Evolutionary conservation across 75 land plant species (phyloP), one percentile per base, ranked within the genome.

Genomic region (Chamaecyparis obtusa): DNA sequence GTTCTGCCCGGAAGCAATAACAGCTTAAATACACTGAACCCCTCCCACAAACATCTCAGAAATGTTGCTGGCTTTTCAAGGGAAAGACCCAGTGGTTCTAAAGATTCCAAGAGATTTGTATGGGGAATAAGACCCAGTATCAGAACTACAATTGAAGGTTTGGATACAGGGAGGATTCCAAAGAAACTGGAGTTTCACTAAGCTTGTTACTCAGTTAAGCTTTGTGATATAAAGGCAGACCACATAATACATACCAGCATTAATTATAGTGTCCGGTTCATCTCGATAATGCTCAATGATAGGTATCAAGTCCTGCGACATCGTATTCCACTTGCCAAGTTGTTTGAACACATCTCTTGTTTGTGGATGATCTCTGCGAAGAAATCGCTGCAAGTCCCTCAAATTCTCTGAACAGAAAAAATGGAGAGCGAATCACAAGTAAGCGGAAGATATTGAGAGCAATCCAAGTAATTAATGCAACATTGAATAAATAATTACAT

Each of bases 281-380:
- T 90, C 89, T 37, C 96, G 93, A 64, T 92, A 94, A n/a, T 88
- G 76, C 39, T 90, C 91, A 27, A 98, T 93, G 71, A 98, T 92
- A 6, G 99, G 99, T 19, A 98, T 88, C 88, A 98, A 87, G 87
- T 95, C 93, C 48, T 89, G 91, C 3, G 92, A 87, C 69, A 93
- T 93, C 9, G 89, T 93, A 51, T 96, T 95, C 99, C 99, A 98
- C 86, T 92, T 95, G 85, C 99, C 94, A 9, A 98, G 91, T 90
- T 95, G 97, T 91, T 94, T 94, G 86, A 98, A 98, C 41, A 96
- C 97, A 32, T 93, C 91, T 72, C 99, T 86, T 43, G 82, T 89
- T 54, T 90, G 87, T 17, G 99, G 97, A 89, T 98, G 92, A 85
- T 96, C 99, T 21, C 99, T 89, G 80, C 98, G 85, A 86, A 98